A percentile compares a stretch with the other conserved stretches of the same genome.
Evolutionary conservation across 352 stramenopile genomes (phyloP).

Genomic region (Salisapilia sapeloensis): DNA sequence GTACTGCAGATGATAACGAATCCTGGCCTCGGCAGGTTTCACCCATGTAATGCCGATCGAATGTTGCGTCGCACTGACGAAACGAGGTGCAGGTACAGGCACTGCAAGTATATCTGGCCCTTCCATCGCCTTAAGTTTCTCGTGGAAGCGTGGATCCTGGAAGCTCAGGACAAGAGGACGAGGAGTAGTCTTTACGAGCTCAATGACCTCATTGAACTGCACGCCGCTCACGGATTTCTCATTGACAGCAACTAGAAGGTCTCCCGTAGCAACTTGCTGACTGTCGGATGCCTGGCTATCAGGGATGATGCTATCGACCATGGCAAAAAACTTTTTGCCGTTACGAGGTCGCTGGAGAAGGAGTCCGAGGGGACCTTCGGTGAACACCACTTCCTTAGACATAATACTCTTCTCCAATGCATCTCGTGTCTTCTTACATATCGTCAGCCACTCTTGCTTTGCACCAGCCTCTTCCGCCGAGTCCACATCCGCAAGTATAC

Average conservation of each 20-base stretch:
- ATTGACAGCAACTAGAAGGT: constrained; percentile 64
- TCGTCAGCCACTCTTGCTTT: constrained; percentile 70
- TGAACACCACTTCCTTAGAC: constrained; percentile 53
- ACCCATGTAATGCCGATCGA: constrained; percentile 48
- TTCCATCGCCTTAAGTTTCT: constrained; percentile 19
- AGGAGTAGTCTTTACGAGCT: constrained; percentile 50
- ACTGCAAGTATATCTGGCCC: constrained; percentile 37
- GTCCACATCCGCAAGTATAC: too few species aligned
- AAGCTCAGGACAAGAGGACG: constrained; percentile 57
- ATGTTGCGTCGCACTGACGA: constrained; percentile 42
- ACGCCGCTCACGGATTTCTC: constrained; percentile 39
- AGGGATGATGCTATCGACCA: constrained; percentile 68
- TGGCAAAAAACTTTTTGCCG: constrained; percentile 47
- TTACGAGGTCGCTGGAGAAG: constrained; percentile 52
- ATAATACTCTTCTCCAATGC: constrained; percentile 24
- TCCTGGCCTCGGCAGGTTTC: constrained; percentile 12
- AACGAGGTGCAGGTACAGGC: constrained; percentile 30
- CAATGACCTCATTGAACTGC: constrained; percentile 54
- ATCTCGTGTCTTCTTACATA: constrained; percentile 28
- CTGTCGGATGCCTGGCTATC: constrained; percentile 61
- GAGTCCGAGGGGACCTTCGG: constrained; percentile 54
- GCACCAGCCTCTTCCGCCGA: constrained; percentile 6
- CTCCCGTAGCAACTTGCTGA: constrained; percentile 40
- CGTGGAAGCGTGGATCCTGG: constrained; percentile 37
- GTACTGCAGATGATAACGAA: constrained; percentile 45